phyloP scores from a whole-genome alignment of 371 early-diverging fungal genomes.

The Dentiscutata heterogama region DNA sequence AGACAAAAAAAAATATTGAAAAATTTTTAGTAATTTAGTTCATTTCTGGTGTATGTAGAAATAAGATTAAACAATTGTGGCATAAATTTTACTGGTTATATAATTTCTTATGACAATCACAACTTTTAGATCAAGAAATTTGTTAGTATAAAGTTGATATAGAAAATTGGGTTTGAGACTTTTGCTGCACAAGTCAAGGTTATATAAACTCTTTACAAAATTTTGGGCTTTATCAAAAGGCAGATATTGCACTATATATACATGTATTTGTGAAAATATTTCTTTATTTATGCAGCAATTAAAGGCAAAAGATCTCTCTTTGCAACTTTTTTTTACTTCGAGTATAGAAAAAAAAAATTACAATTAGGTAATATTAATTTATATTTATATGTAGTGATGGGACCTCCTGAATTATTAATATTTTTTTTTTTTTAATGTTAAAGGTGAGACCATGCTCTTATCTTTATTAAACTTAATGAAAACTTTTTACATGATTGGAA shows the following conservation, averaged over 20 bases:
- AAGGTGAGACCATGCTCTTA: too few relatives aligned
- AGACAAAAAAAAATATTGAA: neutral
- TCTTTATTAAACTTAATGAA: too few relatives aligned
- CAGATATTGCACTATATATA: neutral
- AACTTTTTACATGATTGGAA: too few relatives aligned
- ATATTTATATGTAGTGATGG: neutral
- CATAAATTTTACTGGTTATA: slow-evolving; percentile 6
- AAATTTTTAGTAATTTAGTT: neutral
- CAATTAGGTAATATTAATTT: neutral
- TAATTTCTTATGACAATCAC: neutral
- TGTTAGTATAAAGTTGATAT: neutral
- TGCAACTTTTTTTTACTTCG: neutral
- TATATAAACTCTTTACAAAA: neutral
- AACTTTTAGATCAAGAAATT: neutral
- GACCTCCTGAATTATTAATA: too few relatives aligned
- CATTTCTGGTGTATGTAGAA: neutral
- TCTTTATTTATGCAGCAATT: neutral
- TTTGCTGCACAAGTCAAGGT: neutral
- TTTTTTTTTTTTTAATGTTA: too few relatives aligned
- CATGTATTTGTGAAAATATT: slow-evolving; percentile 8
- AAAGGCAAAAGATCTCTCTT: neutral
- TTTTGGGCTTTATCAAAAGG: neutral
- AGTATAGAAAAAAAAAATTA: slow-evolving; percentile 22
- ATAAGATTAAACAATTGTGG: too few relatives aligned
- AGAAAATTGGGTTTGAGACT: neutral